These are phyloP conservation scores for Pseudogymnoascus sp. DNA, from an alignment of 2,329 filamentous ascomycete species.

Conservation along the genomic window DNA sequence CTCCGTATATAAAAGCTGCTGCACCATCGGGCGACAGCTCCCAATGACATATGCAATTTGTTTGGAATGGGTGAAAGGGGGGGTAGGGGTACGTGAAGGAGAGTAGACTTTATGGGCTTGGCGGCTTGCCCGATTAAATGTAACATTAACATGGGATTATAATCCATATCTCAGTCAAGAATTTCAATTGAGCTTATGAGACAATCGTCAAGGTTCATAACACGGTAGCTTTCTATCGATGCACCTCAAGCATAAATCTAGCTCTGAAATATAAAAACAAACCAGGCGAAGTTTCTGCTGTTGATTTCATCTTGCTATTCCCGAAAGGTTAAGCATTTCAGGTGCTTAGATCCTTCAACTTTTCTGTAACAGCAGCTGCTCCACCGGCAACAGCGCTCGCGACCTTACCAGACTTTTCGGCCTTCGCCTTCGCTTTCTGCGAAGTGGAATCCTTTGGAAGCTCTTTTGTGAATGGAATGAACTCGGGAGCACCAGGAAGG, in stretches of 20 bases:
- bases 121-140: neutral
- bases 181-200: neutral
- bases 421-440: slow-evolving; percentile 40
- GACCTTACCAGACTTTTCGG: slow-evolving; percentile 23
- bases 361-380: slow-evolving; percentile 27
- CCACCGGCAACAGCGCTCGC: slow-evolving; percentile 20
- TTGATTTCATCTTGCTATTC: neutral
- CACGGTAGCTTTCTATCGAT: neutral
- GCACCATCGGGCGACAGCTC: neutral
- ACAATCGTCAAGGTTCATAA: neutral
- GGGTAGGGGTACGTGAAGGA: neutral
- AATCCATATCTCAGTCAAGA: neutral
- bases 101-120: neutral
- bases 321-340: neutral
- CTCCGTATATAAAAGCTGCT: slow-evolving; percentile 35
- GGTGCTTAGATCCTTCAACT: slow-evolving; percentile 26
- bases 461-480: slow-evolving; percentile 82
- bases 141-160: neutral
- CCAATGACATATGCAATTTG: neutral
- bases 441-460: slow-evolving; percentile 67
- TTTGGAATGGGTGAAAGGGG: neutral
- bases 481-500: slow-evolving; percentile 80
- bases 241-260: neutral
- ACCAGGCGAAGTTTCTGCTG: neutral
- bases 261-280: neutral